phyloP scores from a whole-genome alignment of 2,329 filamentous ascomycete species.

The Diaporthe capsici region DNA sequence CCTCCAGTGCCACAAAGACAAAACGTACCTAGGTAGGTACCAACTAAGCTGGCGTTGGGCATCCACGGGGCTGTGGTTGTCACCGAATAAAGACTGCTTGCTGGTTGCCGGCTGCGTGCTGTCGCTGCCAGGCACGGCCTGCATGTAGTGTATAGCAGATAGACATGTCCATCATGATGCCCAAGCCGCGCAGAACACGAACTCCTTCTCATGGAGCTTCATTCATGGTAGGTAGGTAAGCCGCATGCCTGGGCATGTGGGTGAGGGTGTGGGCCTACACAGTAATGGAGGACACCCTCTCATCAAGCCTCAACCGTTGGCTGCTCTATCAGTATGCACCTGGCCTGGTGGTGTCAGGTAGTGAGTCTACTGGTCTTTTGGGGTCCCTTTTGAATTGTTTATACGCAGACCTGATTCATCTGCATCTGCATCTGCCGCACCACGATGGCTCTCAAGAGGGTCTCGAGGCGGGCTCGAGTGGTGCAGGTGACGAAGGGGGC shows the following conservation, averaged over 20 bases:
- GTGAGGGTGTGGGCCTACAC: neutral
- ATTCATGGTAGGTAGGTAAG: neutral
- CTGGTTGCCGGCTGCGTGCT: neutral
- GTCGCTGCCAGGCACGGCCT: neutral
- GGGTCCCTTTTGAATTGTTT: neutral
- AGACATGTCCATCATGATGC: neutral
- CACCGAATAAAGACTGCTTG: neutral
- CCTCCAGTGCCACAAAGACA: neutral
- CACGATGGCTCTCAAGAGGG: neutral
- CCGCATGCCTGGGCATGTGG: neutral
- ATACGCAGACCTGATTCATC: neutral
- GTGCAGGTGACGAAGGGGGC: slow-evolving; percentile 23
- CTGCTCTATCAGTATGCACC: neutral
- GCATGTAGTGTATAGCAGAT: neutral
- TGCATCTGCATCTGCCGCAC: slow-evolving; percentile 20
- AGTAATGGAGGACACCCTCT: neutral
- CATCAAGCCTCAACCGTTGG: neutral
- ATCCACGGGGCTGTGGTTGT: slow-evolving; percentile 14
- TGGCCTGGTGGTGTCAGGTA: neutral
- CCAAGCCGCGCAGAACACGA: neutral
- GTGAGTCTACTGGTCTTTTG: neutral
- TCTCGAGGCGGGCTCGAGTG: slow-evolving; percentile 9
- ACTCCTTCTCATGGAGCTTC: neutral
- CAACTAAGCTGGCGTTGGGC: slow-evolving; percentile 6
- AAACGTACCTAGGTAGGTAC: neutral